Base-by-base conservation (phyloP, 208 protist genomes). In the Leishmania tarentolae region DNA sequence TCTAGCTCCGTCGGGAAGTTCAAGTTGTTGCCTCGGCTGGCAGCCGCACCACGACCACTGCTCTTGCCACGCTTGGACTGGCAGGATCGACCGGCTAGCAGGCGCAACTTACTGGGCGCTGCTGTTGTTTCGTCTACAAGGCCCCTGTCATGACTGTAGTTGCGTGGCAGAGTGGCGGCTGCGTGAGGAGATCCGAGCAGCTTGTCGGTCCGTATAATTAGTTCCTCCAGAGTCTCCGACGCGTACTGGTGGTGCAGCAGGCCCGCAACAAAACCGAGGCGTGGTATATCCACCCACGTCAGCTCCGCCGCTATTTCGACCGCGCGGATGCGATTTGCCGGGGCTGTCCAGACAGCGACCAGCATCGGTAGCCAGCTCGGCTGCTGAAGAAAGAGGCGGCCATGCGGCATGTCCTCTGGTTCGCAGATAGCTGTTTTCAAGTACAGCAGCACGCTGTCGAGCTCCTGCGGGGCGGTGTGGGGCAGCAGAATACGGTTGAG, bases 321-420 rank as follows among this genome's bases (percentile, higher is more conserved):
- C 3, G 57, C 46, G 50, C 83, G 83, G 11, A 94, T 80, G n/a
- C 81, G 73, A 77, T 91, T 90, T 28, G 68, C 68, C 42, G 90
- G 90, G 8, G 84, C 87, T 56, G 88, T 92, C 84, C 87, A 88
- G 37, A 95, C 76, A 35, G 87, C 91, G 28, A 81, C 81, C 69
- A 94, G 75, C 78, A 91, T 80, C 5, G 89, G 83, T n/a, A 95
- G 84, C 92, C 94, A 97, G 78, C 95, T 92, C 17, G 73, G 68
- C 13, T 78, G 78, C 82, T 86, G 81, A 8, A 95, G 78, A 46
- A 90, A 89, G 68, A 89, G 75, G n/a, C 86, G 83, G 31, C 72
- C 59, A 35, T 90, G 66, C 42, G 89, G 90, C 28, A 95, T 44
- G 47, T 97, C 94, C 35, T 87, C 83, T 0, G 88, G 82, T 31